phyloP scores from a whole-genome alignment of 352 stramenopile genomes.

The Phytophthora melonis region DNA sequence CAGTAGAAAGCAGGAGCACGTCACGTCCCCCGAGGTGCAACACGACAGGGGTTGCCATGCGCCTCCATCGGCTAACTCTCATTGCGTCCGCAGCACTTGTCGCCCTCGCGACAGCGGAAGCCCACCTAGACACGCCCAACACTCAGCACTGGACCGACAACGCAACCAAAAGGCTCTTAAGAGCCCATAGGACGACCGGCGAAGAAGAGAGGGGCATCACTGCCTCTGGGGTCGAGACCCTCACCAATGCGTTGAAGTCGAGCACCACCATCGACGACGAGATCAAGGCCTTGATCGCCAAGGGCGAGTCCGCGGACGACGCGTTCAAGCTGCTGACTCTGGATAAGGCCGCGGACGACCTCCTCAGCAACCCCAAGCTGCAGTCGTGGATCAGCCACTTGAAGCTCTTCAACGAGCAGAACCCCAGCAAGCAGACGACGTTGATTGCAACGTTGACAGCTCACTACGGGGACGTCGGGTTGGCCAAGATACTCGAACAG shows the following conservation, averaged over 20 bases:
- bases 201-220: slow-evolving; percentile 15
- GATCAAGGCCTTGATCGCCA: slow-evolving; percentile 17
- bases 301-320: slow-evolving; percentile 16
- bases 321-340: slow-evolving; percentile 17
- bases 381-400: slow-evolving; percentile 8
- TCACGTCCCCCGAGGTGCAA: too few species aligned
- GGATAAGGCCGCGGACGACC: slow-evolving; percentile 15
- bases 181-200: neutral
- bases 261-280: slow-evolving; percentile 11
- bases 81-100: neutral
- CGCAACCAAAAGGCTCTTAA: neutral
- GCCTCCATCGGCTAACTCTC: neutral
- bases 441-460: slow-evolving; percentile 1
- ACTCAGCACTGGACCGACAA: neutral
- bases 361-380: slow-evolving; percentile 13
- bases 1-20: too few species aligned
- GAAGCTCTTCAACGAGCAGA: slow-evolving; percentile 20
- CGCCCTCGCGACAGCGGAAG: neutral
- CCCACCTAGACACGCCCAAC: neutral
- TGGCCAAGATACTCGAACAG: neutral
- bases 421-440: slow-evolving; percentile 14
- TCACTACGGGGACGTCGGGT: neutral
- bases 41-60: neutral
- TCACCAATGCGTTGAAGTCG: slow-evolving; percentile 18
- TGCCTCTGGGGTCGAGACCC: neutral